Evolutionary conservation across 2,329 filamentous ascomycete species (phyloP).

Genomic region (Eutypella sp.): DNA sequence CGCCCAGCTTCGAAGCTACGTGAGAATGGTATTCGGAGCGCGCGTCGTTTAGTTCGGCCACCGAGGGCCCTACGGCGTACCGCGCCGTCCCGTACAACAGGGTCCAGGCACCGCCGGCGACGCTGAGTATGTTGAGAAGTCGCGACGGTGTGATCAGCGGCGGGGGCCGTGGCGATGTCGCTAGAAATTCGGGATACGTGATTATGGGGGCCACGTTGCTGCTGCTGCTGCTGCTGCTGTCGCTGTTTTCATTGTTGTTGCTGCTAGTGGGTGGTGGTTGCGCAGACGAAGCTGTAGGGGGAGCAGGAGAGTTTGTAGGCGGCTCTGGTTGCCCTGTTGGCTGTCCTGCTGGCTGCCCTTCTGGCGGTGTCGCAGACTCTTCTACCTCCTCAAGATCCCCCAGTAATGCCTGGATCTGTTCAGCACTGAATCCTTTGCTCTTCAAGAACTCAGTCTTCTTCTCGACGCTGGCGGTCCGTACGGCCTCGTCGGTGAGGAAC

Average conservation of each 20-base stretch:
- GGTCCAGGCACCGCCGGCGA: constrained; percentile 52
- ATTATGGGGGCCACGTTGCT: constrained; percentile 55
- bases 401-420: constrained; percentile 66
- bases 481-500: constrained; percentile 71
- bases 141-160: constrained; percentile 58
- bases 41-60: constrained; percentile 45
- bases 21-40: constrained; percentile 49
- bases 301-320: not conserved
- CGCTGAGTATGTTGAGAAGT: constrained; percentile 55
- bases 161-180: constrained; percentile 48
- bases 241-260: not conserved
- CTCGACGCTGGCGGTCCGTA: constrained; percentile 63
- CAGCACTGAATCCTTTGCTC: constrained; percentile 65
- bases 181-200: constrained; percentile 66
- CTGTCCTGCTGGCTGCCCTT: constrained; percentile 3
- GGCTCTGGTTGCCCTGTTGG: not conserved
- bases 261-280: not conserved
- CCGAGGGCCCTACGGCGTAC: constrained; percentile 62
- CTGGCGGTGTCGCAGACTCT: constrained; percentile 7
- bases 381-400: too few species aligned
- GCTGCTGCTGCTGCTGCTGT: constrained; percentile 14
- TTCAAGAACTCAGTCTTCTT: constrained; percentile 73
- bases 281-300: not conserved
- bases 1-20: constrained; percentile 39
- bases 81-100: constrained; percentile 67